Percentiles rank a stretch among this genome's conserved stretches.
Evolutionary conservation across 345 rosid species (phyloP).

Genomic region (Hirschfeldia incana): DNA sequence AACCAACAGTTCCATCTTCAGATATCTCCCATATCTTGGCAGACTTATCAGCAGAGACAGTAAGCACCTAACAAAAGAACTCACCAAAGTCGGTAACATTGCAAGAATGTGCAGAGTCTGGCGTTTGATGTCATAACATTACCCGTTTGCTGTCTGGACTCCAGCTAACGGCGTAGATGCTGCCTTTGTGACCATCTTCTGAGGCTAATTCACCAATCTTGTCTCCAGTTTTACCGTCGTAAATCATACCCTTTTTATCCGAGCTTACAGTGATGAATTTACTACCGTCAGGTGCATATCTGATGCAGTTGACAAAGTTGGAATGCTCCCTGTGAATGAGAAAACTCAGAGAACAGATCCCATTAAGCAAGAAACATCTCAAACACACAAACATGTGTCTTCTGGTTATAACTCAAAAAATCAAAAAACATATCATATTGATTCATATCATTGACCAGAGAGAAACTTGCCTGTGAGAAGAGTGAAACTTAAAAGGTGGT

Average conservation of each 20-base stretch:
- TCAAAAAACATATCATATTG: background rate
- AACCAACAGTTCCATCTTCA: conserved; percentile 58
- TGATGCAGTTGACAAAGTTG: conserved; percentile 90
- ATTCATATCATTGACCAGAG: background rate
- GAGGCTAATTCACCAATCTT: conserved; percentile 71
- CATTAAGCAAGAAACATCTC: conserved; percentile 13
- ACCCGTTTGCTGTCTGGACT: conserved; percentile 92
- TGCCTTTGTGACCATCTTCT: conserved; percentile 85
- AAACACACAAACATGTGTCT: background rate
- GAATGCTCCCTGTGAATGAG: conserved; percentile 66
- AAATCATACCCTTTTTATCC: conserved; percentile 80
- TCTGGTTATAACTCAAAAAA: background rate
- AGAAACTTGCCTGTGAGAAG: conserved; percentile 66
- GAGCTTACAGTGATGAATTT: conserved; percentile 87
- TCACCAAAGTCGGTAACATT: conserved; percentile 22
- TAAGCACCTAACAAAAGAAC: conserved; percentile 46
- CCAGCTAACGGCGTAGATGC: conserved; percentile 92
- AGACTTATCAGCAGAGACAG: conserved; percentile 83
- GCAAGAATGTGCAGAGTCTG: background rate
- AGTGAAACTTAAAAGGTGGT: conserved; percentile 94
- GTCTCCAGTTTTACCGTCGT: conserved; percentile 79
- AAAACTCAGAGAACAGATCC: conserved; percentile 7
- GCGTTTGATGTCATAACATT: background rate
- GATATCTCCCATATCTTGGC: conserved; percentile 73
- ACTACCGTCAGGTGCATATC: conserved; percentile 91